Conservation (phyloP, 148 eudicot species). For the Gaultheria prostrata region DNA sequence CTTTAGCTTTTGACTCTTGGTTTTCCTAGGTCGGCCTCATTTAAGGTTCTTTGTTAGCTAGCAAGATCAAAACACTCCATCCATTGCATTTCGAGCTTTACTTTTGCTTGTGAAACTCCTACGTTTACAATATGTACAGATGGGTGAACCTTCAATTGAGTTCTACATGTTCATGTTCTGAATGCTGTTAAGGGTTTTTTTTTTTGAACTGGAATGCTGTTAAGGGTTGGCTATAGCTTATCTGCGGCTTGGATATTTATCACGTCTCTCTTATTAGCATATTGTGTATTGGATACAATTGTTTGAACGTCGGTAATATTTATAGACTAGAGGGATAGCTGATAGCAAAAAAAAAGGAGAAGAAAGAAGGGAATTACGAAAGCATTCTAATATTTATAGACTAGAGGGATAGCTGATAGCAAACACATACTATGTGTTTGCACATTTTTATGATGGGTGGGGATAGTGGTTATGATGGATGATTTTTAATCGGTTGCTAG, state of each 20-base stretch:
- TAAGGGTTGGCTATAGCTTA: not conserved
- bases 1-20: not conserved
- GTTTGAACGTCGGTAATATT: not conserved
- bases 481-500: no score
- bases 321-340: no score
- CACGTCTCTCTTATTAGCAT: not conserved
- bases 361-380: not conserved
- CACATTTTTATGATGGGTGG: no score
- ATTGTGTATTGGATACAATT: no score
- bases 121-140: not conserved
- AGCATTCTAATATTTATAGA: no score
- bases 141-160: not conserved
- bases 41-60: not conserved
- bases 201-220: no score
- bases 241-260: not conserved
- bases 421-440: no score
- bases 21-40: not conserved
- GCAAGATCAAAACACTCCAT: no score
- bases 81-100: not conserved
- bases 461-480: no score
- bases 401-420: no score
- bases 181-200: not conserved
- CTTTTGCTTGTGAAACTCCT: not conserved
- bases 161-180: not conserved
- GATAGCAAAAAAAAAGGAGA: no score